Conservation (phyloP, 2,329 filamentous ascomycete species). For the Alternaria tenuissima region DNA sequence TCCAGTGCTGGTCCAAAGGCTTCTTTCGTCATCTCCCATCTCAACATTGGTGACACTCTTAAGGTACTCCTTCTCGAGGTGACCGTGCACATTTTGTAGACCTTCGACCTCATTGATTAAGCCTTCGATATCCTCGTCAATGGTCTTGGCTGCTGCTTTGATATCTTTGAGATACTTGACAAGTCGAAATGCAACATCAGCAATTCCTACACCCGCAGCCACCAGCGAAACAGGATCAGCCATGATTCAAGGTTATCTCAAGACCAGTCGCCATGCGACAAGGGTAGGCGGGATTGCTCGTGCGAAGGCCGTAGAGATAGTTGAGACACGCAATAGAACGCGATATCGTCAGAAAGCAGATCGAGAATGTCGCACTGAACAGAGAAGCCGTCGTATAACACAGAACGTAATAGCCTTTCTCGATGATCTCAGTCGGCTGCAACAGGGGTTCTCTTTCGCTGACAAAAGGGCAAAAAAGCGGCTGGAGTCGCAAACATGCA, state of each 20-base stretch:
- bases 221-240: slow-evolving; percentile 7
- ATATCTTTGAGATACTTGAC: slow-evolving; percentile 7
- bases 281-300: not conserved
- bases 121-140: slow-evolving; percentile 4
- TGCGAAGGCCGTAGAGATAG: not conserved
- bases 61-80: slow-evolving; percentile 7
- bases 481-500: too few relatives aligned
- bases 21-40: slow-evolving; percentile 2
- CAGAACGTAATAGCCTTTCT: too few relatives aligned
- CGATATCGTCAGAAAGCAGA: not conserved
- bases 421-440: too few relatives aligned
- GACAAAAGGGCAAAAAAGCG: too few relatives aligned
- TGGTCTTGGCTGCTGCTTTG: slow-evolving; percentile 5
- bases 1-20: slow-evolving; percentile 1
- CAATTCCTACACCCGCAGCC: slow-evolving; percentile 5
- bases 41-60: not conserved
- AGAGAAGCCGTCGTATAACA: too few relatives aligned
- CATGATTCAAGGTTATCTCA: not conserved
- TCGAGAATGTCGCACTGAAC: too few relatives aligned
- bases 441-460: too few relatives aligned
- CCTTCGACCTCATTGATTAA: slow-evolving; percentile 9
- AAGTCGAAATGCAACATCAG: slow-evolving; percentile 6
- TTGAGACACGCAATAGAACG: not conserved
- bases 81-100: slow-evolving; percentile 2
- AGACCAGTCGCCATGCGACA: not conserved